Conservation (phyloP, 768 basidiomycete species). For the Cyclocybe aegerita region DNA sequence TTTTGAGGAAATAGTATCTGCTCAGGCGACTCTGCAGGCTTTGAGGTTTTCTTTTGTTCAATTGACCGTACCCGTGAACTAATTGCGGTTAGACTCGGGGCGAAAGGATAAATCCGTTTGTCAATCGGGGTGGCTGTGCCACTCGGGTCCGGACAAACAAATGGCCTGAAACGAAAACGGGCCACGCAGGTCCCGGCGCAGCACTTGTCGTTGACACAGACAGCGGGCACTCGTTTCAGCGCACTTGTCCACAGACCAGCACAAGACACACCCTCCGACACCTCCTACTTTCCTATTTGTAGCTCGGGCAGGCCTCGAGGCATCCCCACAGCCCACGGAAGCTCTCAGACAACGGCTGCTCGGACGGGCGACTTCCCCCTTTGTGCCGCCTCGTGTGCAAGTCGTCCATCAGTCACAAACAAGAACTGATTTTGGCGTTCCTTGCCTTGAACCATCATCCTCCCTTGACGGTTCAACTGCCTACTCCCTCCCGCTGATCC, state of each 20-base stretch:
- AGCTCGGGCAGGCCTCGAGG: constrained; percentile 10
- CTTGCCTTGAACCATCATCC: constrained; percentile 7
- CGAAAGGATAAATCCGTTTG: constrained; percentile 3
- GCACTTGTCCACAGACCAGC: no score
- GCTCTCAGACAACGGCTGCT: constrained; percentile 1
- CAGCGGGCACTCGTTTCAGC: neutral
- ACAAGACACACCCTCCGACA: neutral
- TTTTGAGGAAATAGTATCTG: no score
- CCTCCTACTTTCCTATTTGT: neutral
- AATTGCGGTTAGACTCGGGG: constrained; percentile 2
- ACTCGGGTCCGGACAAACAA: constrained; percentile 9
- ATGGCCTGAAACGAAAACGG: neutral
- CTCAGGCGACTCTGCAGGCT: no score
- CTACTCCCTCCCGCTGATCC: constrained; percentile 1
- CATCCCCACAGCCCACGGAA: neutral
- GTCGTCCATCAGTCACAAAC: constrained; percentile 19
- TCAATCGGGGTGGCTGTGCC: constrained; percentile 12
- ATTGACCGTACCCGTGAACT: neutral
- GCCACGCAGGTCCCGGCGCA: neutral
- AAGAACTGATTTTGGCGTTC: constrained; percentile 11
- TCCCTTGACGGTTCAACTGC: neutral
- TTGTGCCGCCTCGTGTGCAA: constrained; percentile 18
- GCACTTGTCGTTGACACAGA: neutral
- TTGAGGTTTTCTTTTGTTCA: no score
- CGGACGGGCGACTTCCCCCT: constrained; percentile 2